A percentile compares a stretch with the other conserved stretches of the same genome.
Conservation (phyloP, 1,284 basidiomycete genomes). For the Amylostereum areolatum region DNA sequence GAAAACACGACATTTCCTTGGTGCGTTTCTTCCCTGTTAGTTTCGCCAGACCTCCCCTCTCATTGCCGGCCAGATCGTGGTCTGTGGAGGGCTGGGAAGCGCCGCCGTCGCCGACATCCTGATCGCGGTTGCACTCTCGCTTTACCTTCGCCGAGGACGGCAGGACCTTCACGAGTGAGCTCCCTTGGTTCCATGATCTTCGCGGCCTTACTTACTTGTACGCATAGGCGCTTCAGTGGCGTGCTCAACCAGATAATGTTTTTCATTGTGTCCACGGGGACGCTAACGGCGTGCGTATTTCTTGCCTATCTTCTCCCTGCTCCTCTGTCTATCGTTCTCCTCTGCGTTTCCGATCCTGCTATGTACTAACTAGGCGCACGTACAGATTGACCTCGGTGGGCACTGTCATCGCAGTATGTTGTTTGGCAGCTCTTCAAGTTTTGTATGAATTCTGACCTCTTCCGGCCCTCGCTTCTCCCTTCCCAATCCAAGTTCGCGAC, state of each 20-base stretch:
- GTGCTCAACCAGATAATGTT: background rate
- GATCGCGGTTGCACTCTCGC: background rate
- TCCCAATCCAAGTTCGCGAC: background rate
- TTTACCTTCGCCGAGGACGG: background rate
- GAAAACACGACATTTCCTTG: background rate
- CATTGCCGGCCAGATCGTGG: background rate
- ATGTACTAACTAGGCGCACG: no score
- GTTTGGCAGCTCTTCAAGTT: no score
- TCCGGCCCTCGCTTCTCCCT: no score
- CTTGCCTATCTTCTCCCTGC: background rate
- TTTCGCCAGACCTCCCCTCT: background rate
- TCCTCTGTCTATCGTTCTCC: no score
- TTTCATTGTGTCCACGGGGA: conserved; percentile 1
- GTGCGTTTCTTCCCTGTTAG: background rate
- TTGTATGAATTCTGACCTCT: no score
- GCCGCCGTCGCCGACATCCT: background rate
- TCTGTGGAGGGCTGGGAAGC: conserved; percentile 1
- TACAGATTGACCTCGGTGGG: no score
- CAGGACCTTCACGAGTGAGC: background rate
- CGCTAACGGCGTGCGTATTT: background rate
- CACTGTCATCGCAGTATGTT: no score
- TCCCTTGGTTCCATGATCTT: background rate
- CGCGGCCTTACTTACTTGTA: background rate
- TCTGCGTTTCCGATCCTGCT: no score
- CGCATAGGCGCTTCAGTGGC: background rate